Evolutionary conservation across 192 early-diverging fungal genomes (phyloP), one percentile per base, ranked within the genome.

Genomic region (Podila horticola): DNA sequence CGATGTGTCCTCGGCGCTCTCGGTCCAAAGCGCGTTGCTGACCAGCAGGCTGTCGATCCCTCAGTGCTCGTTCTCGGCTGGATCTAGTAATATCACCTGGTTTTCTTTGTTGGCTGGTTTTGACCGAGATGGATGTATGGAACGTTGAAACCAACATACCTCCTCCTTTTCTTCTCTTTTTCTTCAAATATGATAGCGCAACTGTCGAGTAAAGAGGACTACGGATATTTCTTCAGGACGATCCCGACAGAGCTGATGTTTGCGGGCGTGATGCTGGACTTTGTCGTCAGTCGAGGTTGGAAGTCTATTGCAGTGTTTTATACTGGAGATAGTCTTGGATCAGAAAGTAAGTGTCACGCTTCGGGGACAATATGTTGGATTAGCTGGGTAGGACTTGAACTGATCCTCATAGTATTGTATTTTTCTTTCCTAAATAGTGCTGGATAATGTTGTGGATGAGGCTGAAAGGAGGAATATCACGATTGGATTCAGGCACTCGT

Each of bases 231-330:
- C 62, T 86, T 82, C 71, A 79, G 86, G 65, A 88, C 86, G 0
- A 86, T 88, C n/a, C 86, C 86, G 10, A 88, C 86, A 13, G 82
- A 88, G 41, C 41, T 86, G 24, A 84, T 88, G 58, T 83, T 83
- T 67, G 82, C 75, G 48, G 75, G 79, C 55, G 85, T 83, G 38
- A 85, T 88, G 74, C 66, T 88, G 28, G 66, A 75, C 17, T 88
- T 86, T 84, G 84, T 84, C 12, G 81, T 81, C 2, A 76, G 75
- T 31, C 83, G 84, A 30, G 84, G 84, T 20, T 88, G 86, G 86
- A 82, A 65, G 28, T 83, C 75, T 5, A 50, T 88, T 2, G 83
- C 81, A 5, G 76, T 88, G 26, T 65, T 88, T 28, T 88, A 88
- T 63, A 75, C 83, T 15, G 84, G 85, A 29, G 86, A 88, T 48